These are phyloP conservation scores for Neocatenulostroma microsporum DNA, from an alignment of 2,329 filamentous ascomycete genomes.

Conservation along the genomic window DNA sequence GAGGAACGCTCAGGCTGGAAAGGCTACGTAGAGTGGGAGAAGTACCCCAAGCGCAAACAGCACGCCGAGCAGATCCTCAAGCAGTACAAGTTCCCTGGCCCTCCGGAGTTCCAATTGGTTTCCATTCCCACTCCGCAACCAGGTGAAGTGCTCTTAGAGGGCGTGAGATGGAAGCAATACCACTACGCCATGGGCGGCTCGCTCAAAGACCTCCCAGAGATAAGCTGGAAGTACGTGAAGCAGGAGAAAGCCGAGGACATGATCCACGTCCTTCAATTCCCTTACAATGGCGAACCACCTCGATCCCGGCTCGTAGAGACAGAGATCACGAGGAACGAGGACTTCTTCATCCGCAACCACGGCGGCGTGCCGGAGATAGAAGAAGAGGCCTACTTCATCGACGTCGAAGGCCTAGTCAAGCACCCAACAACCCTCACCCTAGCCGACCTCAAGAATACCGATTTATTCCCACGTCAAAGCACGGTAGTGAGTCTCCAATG, in stretches of 20 bases:
- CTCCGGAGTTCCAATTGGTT: slow-evolving; percentile 38
- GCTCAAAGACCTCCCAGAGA: slow-evolving; percentile 44
- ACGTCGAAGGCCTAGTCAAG: slow-evolving; percentile 53
- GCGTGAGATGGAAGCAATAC: slow-evolving; percentile 41
- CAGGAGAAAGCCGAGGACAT: slow-evolving; percentile 41
- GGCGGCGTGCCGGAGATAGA: slow-evolving; percentile 53
- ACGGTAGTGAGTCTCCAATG: slow-evolving; percentile 54
- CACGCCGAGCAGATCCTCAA: slow-evolving; percentile 52
- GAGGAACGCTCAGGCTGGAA: slow-evolving; percentile 37
- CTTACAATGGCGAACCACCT: slow-evolving; percentile 44
- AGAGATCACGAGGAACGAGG: slow-evolving; percentile 46
- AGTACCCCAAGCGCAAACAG: slow-evolving; percentile 60
- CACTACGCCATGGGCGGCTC: slow-evolving; percentile 37
- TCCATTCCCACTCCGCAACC: too few species aligned
- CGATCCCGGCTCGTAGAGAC: slow-evolving; percentile 56
- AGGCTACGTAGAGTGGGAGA: slow-evolving; percentile 62
- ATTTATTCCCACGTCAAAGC: slow-evolving; percentile 40
- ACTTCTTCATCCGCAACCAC: slow-evolving; percentile 56
- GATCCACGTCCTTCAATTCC: slow-evolving; percentile 42
- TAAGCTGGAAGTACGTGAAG: slow-evolving; percentile 39
- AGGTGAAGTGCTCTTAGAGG: too few species aligned
- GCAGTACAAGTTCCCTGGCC: slow-evolving; percentile 44
- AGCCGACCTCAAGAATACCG: slow-evolving; percentile 43
- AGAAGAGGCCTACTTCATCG: slow-evolving; percentile 42
- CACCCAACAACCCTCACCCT: slow-evolving; percentile 48